These are phyloP conservation scores for Nannochloropsis granulata DNA, from an alignment of 108 stramenopile species.

Conservation along the genomic window DNA sequence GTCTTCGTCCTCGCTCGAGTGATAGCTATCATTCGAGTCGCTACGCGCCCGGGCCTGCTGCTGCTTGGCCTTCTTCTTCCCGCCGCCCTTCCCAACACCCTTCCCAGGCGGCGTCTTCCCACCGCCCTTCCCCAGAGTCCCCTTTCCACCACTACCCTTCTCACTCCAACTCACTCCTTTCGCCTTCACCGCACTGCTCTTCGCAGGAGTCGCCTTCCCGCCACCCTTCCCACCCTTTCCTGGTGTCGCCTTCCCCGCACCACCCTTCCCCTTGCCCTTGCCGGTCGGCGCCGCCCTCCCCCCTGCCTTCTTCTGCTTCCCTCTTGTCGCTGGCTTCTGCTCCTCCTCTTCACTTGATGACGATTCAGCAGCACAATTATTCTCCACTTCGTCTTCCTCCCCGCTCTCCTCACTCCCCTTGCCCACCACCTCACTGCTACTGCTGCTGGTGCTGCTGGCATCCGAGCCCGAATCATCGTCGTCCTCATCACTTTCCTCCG, in stretches of 20 bases:
- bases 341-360: not conserved
- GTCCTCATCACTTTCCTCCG: not conserved
- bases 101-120: too few species aligned
- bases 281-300: too few species aligned
- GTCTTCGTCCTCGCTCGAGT: not conserved
- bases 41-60: not conserved
- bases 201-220: too few species aligned
- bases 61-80: not conserved
- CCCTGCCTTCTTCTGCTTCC: not conserved
- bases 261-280: too few species aligned
- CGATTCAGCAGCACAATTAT: not conserved
- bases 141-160: too few species aligned
- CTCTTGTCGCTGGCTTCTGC: not conserved
- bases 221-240: not conserved
- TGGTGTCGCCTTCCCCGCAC: not conserved
- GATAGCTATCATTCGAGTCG: not conserved
- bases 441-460: too few species aligned
- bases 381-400: not conserved
- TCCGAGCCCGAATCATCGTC: not conserved
- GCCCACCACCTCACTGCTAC: too few species aligned
- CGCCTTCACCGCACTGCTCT: too few species aligned
- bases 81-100: too few species aligned
- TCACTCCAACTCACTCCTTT: too few species aligned
- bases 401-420: not conserved
- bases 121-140: not conserved